Evolutionary conservation across 2,329 filamentous ascomycete genomes (phyloP).

Genomic region (Diaporthe citri): DNA sequence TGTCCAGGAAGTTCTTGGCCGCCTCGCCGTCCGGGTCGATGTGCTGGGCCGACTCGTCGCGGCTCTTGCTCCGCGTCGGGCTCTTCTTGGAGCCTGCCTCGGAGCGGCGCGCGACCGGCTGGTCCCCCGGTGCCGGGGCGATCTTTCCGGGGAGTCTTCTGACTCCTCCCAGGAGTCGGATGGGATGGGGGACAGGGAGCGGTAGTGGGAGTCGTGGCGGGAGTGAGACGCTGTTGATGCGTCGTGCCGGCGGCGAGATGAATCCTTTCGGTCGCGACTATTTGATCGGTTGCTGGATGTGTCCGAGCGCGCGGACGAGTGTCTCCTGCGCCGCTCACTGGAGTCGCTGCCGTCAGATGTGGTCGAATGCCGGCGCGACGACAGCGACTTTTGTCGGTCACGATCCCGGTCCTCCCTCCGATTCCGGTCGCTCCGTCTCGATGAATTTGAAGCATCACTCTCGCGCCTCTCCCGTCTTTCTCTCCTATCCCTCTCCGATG

Average conservation of each 20-base stretch:
- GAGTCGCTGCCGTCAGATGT: constrained; percentile 17
- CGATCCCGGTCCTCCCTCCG: neutral
- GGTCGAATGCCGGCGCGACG: neutral
- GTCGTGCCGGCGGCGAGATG: neutral
- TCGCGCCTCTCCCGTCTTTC: neutral
- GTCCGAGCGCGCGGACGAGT: neutral
- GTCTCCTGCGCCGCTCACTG: neutral
- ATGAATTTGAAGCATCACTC: neutral
- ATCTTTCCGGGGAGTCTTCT: neutral
- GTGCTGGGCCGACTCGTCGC: constrained; percentile 14
- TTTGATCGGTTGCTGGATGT: constrained; percentile 3
- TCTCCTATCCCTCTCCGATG: constrained; percentile 1
- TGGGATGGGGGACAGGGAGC: constrained; percentile 31
- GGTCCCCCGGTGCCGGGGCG: neutral
- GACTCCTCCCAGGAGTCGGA: constrained; percentile 34
- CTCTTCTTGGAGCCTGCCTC: neutral
- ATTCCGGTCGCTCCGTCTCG: constrained; percentile 10
- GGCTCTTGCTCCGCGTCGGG: neutral
- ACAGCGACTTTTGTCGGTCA: neutral
- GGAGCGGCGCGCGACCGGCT: constrained; percentile 5
- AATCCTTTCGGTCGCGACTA: neutral
- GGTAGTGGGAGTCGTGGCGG: constrained; percentile 25
- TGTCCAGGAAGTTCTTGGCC: constrained; percentile 33
- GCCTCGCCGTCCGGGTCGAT: constrained; percentile 36
- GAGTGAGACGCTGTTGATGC: constrained; percentile 8